Percentiles rank a stretch among this genome's conserved stretches.
Conservation (phyloP, 306 rosid genomes). For the Vachellia collinsii region DNA sequence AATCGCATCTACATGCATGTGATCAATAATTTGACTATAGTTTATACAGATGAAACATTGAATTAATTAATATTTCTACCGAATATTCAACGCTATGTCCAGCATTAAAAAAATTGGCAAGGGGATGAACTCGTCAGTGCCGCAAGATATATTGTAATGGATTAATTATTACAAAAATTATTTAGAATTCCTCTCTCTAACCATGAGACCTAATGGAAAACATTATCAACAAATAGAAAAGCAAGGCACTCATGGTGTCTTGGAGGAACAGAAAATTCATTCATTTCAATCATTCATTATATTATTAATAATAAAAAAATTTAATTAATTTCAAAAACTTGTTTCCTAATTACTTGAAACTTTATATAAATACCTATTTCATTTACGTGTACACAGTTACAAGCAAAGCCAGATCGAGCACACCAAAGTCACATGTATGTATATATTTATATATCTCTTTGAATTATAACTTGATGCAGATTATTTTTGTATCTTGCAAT, state of each 20-base stretch:
- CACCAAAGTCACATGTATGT: neutral
- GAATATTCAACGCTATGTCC: neutral
- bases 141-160: neutral
- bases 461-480: neutral
- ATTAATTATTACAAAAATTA: neutral
- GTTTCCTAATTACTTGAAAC: neutral
- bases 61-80: neutral
- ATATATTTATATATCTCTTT: neutral
- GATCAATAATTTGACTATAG: neutral
- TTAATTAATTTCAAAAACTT: neutral
- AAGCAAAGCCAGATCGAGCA: slow-evolving; percentile 35
- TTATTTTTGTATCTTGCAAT: slow-evolving; percentile 41
- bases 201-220: neutral
- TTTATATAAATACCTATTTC: neutral
- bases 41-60: neutral
- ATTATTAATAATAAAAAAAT: neutral
- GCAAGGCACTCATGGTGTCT: neutral
- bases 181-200: neutral
- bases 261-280: neutral
- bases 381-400: slow-evolving; percentile 19
- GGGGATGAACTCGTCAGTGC: neutral
- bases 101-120: neutral
- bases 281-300: neutral
- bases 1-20: neutral
- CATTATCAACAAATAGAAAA: neutral